A percentile compares a stretch with the other conserved stretches of the same genome.
These are phyloP conservation scores for Sugiyamaella qingdaonensis DNA, from an alignment of 805 yeast genomes.

Conservation along the genomic window DNA sequence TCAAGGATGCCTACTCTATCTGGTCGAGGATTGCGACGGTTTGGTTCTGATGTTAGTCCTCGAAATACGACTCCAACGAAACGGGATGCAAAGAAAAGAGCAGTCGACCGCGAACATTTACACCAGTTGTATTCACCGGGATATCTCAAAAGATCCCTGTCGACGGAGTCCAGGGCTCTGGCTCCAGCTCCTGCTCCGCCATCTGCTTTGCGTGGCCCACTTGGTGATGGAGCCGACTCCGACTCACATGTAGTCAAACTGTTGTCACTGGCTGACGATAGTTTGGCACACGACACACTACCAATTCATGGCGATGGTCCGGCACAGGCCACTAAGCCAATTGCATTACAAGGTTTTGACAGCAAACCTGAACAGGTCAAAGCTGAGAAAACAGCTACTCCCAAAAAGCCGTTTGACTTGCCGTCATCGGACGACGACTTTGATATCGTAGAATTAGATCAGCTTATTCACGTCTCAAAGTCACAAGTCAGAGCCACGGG, in stretches of 20 bases:
- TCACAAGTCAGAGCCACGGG: neutral
- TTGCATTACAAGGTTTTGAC: neutral
- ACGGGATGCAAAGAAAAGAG: conserved; percentile 1
- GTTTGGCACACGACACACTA: neutral
- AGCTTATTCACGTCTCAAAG: neutral
- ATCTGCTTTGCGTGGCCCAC: too few relatives aligned
- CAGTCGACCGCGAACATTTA: neutral
- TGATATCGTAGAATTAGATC: conserved; percentile 9
- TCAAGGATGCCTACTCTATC: neutral
- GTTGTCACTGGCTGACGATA: conserved; percentile 5
- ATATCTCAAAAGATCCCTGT: conserved; percentile 17
- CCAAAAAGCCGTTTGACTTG: neutral
- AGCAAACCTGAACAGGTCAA: neutral
- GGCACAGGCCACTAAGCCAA: neutral
- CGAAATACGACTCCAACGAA: neutral
- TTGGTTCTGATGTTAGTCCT: conserved; percentile 10
- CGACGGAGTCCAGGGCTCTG: neutral
- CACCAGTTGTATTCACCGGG: conserved; percentile 21
- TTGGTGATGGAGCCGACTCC: neutral
- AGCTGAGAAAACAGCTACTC: neutral
- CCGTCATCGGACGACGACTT: conserved; percentile 8
- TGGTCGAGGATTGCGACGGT: neutral
- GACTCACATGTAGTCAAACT: conserved; percentile 5
- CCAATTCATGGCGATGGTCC: neutral
- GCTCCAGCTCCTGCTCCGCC: neutral